Evolutionary conservation across 331 rosid species (phyloP), one percentile per base, ranked within the genome.

Genomic region (Acacia pycnantha): DNA sequence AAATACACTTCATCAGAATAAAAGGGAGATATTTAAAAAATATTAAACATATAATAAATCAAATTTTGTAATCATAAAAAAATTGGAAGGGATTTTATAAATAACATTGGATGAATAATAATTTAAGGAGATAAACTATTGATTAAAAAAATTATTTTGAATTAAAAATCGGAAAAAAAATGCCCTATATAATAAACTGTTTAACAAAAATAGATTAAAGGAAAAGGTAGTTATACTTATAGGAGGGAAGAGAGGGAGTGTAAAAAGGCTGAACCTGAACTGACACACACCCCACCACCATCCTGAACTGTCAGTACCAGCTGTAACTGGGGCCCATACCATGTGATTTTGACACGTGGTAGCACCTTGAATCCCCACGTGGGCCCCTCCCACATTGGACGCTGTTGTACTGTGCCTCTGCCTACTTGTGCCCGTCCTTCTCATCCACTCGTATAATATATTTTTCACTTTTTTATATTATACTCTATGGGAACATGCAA

Each of bases 371-470:
- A 37, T 37, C n/a, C n/a, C 19, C 19, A 62, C 37, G 81, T 53
- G 82, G 82, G 82, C 43, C 78, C 81, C 81, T 1, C 82, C 54
- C 78, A 31, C 74, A 43, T 41, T 35, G 84, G 76, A 22, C 76
- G 67, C 56, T 59, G 79, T 16, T 31, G 13, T 21, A 16, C 44
- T 19, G 44, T 3, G 31, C 15, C 40, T 24, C 24, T 46, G 24
- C 58, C 53, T 46, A 15, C 37, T 15, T 29, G 40, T 41, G 58
- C 76, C 59, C 24, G n/a, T 22, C 61, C 27, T 15, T 24, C 76
- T 46, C 37, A 14, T 64, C 70, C 1, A 14, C 21, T 11, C n/a
- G n/a, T n/a, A 33, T 22, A 10, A n/a, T n/a, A 8, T 8, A n/a
- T 1, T 58, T 58, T 22, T 8, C 11, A 54, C 27, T 56, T 50